Base-by-base conservation (phyloP, 2,329 filamentous ascomycete species). In the Teratosphaeria destructans region DNA sequence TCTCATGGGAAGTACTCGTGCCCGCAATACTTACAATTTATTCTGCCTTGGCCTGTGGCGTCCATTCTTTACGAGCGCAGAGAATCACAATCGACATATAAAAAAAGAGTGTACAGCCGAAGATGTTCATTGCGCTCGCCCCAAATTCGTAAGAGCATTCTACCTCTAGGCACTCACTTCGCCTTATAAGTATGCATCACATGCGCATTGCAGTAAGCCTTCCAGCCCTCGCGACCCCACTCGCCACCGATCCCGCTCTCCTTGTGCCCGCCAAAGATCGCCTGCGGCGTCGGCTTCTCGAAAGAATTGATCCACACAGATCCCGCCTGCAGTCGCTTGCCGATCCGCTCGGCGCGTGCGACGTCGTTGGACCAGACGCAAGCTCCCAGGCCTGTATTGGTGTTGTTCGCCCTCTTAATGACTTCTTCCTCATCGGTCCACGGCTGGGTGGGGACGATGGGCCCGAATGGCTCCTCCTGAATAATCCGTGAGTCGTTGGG, bases 261-360 rank as follows among this genome's bases (percentile, higher is more conserved):
- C 76, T 92, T 93, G 79, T 82, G 90, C 0, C 90, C 90, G 58
- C 87, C 86, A 66, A 92, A 92, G 65, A 75, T 70, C 4, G 77
- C 78, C 64, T 76, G 71, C 0, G 78, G 76, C 3, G 74, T 77
- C 0, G 75, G 73, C 68, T 77, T 77, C 68, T 78, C 75, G 61
- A 71, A 79, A 23, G 74, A 77, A 71, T 85, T 85, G 59, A 84
- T 74, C 70, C 79, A 84, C 19, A 84, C 79, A 34, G 72, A 81
- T 1, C 82, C 82, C n/a, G 81, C 78, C 66, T 81, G 73, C 16
- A 85, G 68, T 29, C 73, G 69, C 49, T 72, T 70, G 3, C 77
- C 80, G 60, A 83, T 77, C 52, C 73, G 68, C 64, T 76, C 70
- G 1, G 80, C 81, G 56, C 76, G 74, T 58, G 72, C 75, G n/a